Percentiles rank a stretch among this genome's conserved stretches.
Conservation (phyloP, 768 basidiomycete genomes). For the Calocybe cyanea region DNA sequence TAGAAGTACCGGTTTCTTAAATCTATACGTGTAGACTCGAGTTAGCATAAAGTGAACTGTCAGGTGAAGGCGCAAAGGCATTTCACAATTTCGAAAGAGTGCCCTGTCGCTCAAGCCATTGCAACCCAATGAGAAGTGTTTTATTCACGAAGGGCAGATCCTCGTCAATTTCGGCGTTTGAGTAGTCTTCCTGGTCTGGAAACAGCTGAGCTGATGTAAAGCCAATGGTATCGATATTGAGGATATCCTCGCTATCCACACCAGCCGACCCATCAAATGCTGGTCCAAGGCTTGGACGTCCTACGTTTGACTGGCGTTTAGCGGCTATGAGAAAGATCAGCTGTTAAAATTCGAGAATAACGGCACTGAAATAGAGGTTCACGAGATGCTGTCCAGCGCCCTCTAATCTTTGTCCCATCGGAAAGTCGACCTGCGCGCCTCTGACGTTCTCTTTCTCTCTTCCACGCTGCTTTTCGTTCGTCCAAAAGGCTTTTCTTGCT, state of each 20-base stretch:
- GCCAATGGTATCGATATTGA: slow-evolving; percentile 51
- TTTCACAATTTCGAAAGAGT: slow-evolving; percentile 37
- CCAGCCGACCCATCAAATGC: slow-evolving; percentile 61
- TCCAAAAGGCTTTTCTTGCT: slow-evolving; percentile 45
- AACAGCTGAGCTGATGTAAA: slow-evolving; percentile 63
- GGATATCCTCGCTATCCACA: slow-evolving; percentile 64
- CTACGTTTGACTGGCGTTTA: slow-evolving; percentile 40
- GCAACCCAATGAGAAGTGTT: slow-evolving; percentile 43
- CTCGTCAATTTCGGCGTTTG: slow-evolving; percentile 37
- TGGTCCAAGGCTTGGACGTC: slow-evolving; percentile 40
- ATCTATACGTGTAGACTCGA: slow-evolving; percentile 27
- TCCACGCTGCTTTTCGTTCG: slow-evolving; percentile 45
- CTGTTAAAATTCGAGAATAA: slow-evolving; percentile 1
- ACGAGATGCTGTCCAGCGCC: slow-evolving; percentile 58
- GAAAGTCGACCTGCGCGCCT: slow-evolving; percentile 26
- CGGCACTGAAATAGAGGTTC: slow-evolving; percentile 2
- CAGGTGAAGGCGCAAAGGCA: background rate
- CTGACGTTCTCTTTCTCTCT: slow-evolving; percentile 36
- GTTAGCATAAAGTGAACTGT: slow-evolving; percentile 2
- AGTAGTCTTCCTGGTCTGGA: slow-evolving; percentile 62
- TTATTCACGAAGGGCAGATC: slow-evolving; percentile 49
- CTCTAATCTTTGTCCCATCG: slow-evolving; percentile 49
- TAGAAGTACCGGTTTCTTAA: slow-evolving; percentile 51
- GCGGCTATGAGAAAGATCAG: slow-evolving; percentile 35
- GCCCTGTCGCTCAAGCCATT: slow-evolving; percentile 54